A percentile compares a stretch with the other conserved stretches of the same genome.
These are phyloP conservation scores for Clathrospora elynae DNA, from an alignment of 2,329 filamentous ascomycete species.

Conservation along the genomic window DNA sequence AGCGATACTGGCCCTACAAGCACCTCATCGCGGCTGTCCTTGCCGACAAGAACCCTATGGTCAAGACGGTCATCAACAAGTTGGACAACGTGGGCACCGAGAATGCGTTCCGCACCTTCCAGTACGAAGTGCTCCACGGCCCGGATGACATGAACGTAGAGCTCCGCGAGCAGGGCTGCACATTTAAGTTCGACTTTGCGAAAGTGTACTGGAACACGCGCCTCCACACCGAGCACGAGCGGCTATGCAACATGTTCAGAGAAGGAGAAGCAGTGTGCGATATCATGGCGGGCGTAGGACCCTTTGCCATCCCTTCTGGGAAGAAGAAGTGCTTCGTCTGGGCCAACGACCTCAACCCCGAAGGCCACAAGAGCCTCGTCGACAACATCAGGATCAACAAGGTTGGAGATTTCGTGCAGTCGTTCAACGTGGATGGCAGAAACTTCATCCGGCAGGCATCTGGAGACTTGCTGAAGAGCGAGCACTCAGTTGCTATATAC, in stretches of 20 bases:
- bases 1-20: constrained; percentile 84
- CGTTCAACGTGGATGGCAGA: constrained; percentile 82
- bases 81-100: constrained; percentile 83
- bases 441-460: constrained; percentile 77
- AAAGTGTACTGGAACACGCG: constrained; percentile 99
- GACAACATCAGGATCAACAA: constrained; percentile 79
- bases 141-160: constrained; percentile 82
- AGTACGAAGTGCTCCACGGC: constrained; percentile 86
- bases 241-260: constrained; percentile 75
- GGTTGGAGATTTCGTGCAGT: constrained; percentile 70
- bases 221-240: constrained; percentile 84
- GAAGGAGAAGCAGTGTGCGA: constrained; percentile 91
- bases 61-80: constrained; percentile 96
- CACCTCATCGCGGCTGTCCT: constrained; percentile 82
- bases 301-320: constrained; percentile 89
- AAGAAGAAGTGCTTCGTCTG: constrained; percentile 90
- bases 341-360: constrained; percentile 96
- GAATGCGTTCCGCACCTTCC: constrained; percentile 88
- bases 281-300: constrained; percentile 96
- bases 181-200: constrained; percentile 91
- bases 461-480: constrained; percentile 59
- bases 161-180: constrained; percentile 78
- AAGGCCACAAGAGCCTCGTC: constrained; percentile 75
- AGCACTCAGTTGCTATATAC: constrained; percentile 56
- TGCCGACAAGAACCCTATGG: constrained; percentile 81